Percentiles rank a stretch among this genome's conserved stretches.
Evolutionary conservation across 805 yeast species (phyloP).

Genomic region (Candida tibetensis): DNA sequence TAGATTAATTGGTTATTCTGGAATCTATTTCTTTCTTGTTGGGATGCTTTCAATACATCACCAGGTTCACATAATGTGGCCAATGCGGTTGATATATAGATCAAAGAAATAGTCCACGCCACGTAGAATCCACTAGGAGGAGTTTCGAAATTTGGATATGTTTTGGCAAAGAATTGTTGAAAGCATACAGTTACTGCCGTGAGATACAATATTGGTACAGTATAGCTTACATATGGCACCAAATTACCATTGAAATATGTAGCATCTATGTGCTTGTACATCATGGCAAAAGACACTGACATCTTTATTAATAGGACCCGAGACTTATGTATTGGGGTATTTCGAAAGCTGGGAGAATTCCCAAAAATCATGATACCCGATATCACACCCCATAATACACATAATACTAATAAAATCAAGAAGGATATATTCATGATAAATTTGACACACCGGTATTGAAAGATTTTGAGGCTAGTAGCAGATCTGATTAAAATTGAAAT

Average conservation of each 20-base stretch:
- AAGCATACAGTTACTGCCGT: constrained; percentile 34
- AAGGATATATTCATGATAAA: background rate
- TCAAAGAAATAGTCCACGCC: constrained; percentile 25
- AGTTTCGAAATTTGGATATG: constrained; percentile 18
- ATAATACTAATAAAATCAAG: background rate
- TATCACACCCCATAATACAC: constrained; percentile 11
- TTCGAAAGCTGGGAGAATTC: constrained; percentile 42
- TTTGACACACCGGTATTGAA: too few relatives aligned
- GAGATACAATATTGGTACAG: constrained; percentile 43
- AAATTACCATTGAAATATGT: constrained; percentile 19
- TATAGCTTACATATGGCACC: constrained; percentile 34
- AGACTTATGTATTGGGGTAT: constrained; percentile 30
- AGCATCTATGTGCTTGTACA: constrained; percentile 18
- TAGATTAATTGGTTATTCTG: constrained; percentile 52
- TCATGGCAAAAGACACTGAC: constrained; percentile 3
- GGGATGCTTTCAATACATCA: constrained; percentile 10
- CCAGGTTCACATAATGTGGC: constrained; percentile 49
- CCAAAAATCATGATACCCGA: constrained; percentile 44
- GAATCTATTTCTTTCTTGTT: constrained; percentile 16
- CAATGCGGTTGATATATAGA: constrained; percentile 34
- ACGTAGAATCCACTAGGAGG: constrained; percentile 21
- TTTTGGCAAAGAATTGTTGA: constrained; percentile 28
- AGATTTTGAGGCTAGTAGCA: too few relatives aligned
- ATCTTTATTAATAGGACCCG: constrained; percentile 11
- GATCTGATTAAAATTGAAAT: too few relatives aligned